Percentiles rank a stretch among this genome's conserved stretches.
phyloP scores from a whole-genome alignment of 768 basidiomycete genomes.

The Boletellus sp. region DNA sequence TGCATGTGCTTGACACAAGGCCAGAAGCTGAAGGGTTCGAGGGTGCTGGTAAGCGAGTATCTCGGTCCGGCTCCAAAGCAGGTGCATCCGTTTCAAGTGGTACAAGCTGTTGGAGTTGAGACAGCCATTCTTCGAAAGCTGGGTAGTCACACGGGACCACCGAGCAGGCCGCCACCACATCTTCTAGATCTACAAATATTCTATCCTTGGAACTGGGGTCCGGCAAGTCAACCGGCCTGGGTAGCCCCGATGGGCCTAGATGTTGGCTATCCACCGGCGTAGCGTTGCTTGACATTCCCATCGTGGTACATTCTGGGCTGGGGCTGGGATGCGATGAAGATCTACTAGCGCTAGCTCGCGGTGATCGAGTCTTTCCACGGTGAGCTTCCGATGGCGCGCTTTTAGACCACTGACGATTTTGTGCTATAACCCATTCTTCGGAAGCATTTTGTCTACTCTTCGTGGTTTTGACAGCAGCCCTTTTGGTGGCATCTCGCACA shows the following conservation, averaged over 20 bases:
- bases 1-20: neutral
- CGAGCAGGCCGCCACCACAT: conserved; percentile 2
- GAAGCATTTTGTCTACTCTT: conserved; percentile 5
- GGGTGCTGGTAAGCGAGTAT: neutral
- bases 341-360: neutral
- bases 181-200: conserved; percentile 7
- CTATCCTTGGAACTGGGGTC: conserved; percentile 6
- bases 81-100: conserved; percentile 14
- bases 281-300: neutral
- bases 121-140: conserved; percentile 50
- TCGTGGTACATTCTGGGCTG: neutral
- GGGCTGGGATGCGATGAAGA: neutral
- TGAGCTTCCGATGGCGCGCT: conserved; percentile 18
- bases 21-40: conserved; percentile 1
- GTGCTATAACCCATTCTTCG: conserved; percentile 31
- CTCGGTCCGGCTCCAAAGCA: conserved; percentile 10
- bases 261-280: conserved; percentile 25
- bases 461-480: conserved; percentile 51
- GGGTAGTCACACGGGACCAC: conserved; percentile 32
- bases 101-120: conserved; percentile 45
- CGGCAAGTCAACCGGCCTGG: conserved; percentile 1
- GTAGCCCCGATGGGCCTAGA: conserved; percentile 37
- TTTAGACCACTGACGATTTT: conserved; percentile 32
- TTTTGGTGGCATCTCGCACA: conserved; percentile 57
- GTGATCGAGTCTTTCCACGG: neutral